Percentiles rank a stretch among this genome's conserved stretches.
Conservation (phyloP, 768 basidiomycete species). For the Boletus fagicola region DNA sequence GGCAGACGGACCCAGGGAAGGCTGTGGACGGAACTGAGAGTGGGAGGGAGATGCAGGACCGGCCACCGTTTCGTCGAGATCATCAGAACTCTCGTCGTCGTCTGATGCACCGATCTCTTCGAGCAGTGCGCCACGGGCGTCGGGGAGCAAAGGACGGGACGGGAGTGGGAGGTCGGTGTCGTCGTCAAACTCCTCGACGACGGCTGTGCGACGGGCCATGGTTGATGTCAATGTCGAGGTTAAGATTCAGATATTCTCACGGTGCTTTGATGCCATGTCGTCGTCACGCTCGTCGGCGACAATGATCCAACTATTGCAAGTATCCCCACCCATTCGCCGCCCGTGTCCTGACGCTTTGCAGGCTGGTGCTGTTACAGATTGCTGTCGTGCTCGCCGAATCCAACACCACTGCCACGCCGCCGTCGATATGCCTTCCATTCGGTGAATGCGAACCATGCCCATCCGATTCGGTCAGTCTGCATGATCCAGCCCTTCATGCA, state of each 20-base stretch:
- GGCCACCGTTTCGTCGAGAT: slow-evolving; percentile 35
- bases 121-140: slow-evolving; percentile 71
- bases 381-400: slow-evolving; percentile 5
- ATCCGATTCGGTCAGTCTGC: slow-evolving; percentile 49
- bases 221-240: slow-evolving; percentile 12
- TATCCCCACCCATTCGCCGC: not conserved
- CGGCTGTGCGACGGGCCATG: slow-evolving; percentile 72
- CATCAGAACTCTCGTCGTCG: slow-evolving; percentile 44
- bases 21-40: slow-evolving; percentile 24
- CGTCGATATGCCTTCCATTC: slow-evolving; percentile 48
- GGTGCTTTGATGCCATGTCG: slow-evolving; percentile 17
- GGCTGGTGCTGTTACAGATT: slow-evolving; percentile 14
- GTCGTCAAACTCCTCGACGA: slow-evolving; percentile 86
- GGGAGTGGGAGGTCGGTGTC: slow-evolving; percentile 90
- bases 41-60: slow-evolving; percentile 56
- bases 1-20: slow-evolving; percentile 18
- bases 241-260: slow-evolving; percentile 25
- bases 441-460: slow-evolving; percentile 66
- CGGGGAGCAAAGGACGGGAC: slow-evolving; percentile 58
- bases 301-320: slow-evolving; percentile 15
- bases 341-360: slow-evolving; percentile 1
- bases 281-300: not conserved
- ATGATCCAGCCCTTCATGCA: slow-evolving; percentile 3
- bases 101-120: slow-evolving; percentile 64
- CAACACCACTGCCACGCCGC: slow-evolving; percentile 1